Evolutionary conservation across 2,329 filamentous ascomycete genomes (phyloP), one percentile per base, ranked within the genome.

Genomic region (Cladosporium colombiae): DNA sequence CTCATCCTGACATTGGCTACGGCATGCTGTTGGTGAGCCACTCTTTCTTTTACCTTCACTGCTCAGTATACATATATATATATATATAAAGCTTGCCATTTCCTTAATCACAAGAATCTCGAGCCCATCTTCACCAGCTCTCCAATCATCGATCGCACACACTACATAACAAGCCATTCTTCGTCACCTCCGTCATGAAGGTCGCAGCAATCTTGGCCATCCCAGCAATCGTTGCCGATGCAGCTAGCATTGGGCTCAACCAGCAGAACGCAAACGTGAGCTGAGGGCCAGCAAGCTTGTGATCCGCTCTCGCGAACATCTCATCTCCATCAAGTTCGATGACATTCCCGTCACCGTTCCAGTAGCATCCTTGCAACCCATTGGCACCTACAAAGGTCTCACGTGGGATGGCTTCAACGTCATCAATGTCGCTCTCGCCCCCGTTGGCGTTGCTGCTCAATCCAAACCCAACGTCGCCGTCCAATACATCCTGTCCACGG

Each of bases 361-460:
- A 2, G 27, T 25, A 25, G 25, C 33, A n/a, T 49, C 59, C 8
- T n/a, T 52, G 23, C 59, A 62, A 14, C 44, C 59, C 44, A 62
- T 62, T 18, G 59, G 59, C 27, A 35, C 27, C 40, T 62, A 62
- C 59, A 50, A 50, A 25, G 59, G 31, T 13, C 59, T 62, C 40
- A 11, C 18, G 2, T 62, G 59, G 59, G 59, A 62, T 11, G 31
- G 44, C 21, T 62, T 62, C 59, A 62, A 62, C 11, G 59, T 62
- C 40, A 62, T 62, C 49, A 40, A 62, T n/a, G 44, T 52, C 25
- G 29, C 13, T 18, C 21, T n/a, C 25, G 59, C 59, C 2, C 59
- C 44, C 18, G 35, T 37, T 27, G 59, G 59, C 14, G 59, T 62
- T 5, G 18, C 44, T 13, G 40, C 49, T 8, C 59, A 62, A 23